phyloP scores from a whole-genome alignment of 129 eudicot genomes.

The Flaveria ramosissima region DNA sequence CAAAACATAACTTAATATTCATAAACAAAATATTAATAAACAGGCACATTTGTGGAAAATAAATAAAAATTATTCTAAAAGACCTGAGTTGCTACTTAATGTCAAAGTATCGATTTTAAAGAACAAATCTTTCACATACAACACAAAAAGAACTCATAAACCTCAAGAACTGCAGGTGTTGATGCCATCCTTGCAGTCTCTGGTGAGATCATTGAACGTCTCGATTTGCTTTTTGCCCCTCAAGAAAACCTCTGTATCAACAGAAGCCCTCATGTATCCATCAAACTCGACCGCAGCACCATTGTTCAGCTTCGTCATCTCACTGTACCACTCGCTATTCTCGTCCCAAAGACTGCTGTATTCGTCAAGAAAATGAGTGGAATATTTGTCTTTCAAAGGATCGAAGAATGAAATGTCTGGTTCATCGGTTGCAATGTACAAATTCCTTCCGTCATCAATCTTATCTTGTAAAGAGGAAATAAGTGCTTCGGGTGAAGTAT shows the following conservation, averaged over 20 bases:
- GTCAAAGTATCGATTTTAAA: constrained; percentile 21
- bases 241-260: constrained; percentile 93
- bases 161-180: constrained; percentile 67
- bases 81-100: constrained; percentile 26
- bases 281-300: constrained; percentile 92
- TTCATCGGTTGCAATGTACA: constrained; percentile 83
- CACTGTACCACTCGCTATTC: constrained; percentile 78
- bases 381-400: constrained; percentile 80
- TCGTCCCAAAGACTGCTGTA: constrained; percentile 77
- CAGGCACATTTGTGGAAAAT: constrained; percentile 22
- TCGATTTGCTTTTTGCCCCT: constrained; percentile 92
- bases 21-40: constrained; percentile 20
- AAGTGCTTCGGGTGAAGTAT: constrained; percentile 80
- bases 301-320: constrained; percentile 64
- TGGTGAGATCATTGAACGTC: constrained; percentile 85
- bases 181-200: constrained; percentile 90
- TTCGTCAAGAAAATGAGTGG: constrained; percentile 85
- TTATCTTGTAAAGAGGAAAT: constrained; percentile 59
- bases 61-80: constrained; percentile 19
- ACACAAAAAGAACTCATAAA: constrained; percentile 37
- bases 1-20: too few species aligned
- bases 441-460: constrained; percentile 67
- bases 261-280: constrained; percentile 91
- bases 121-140: constrained; percentile 30
- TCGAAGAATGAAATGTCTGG: constrained; percentile 65